Conservation (phyloP, 495 filamentous ascomycete genomes). For the Hypoxylon lienhwacheense region DNA sequence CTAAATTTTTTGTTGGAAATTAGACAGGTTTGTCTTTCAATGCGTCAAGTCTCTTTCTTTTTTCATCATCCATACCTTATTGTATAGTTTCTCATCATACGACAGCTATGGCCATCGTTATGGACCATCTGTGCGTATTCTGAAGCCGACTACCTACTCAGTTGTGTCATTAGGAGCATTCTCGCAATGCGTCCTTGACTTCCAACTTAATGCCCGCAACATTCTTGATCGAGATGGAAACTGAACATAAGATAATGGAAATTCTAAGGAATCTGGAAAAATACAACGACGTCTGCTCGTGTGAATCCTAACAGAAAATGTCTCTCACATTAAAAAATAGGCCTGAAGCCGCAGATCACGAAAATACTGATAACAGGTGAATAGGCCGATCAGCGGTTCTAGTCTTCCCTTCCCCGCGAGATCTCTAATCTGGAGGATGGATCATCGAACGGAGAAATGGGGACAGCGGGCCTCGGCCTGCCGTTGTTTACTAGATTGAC, state of each 20-base stretch:
- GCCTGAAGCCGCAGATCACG: slow-evolving; percentile 20
- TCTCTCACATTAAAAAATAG: slow-evolving; percentile 21
- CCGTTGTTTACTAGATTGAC: slow-evolving; percentile 16
- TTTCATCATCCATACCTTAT: background rate
- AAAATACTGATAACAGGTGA: background rate
- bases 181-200: too few species aligned
- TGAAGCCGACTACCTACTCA: background rate
- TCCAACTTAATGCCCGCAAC: too few species aligned
- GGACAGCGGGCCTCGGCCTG: slow-evolving; percentile 19
- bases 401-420: slow-evolving; percentile 19
- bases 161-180: too few species aligned
- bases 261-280: background rate
- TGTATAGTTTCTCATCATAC: background rate
- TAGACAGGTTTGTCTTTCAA: slow-evolving; percentile 1
- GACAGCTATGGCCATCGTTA: too few species aligned
- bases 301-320: background rate
- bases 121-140: background rate
- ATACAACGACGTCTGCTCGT: background rate
- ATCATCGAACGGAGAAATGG: slow-evolving; percentile 24
- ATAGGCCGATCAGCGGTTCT: slow-evolving; percentile 18
- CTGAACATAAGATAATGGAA: too few species aligned
- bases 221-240: too few species aligned
- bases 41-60: background rate
- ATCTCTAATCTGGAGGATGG: slow-evolving; percentile 23
- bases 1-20: slow-evolving; percentile 11